These are phyloP conservation scores for Aspergillus ruber DNA, from an alignment of 2,329 filamentous ascomycete genomes.

Conservation along the genomic window DNA sequence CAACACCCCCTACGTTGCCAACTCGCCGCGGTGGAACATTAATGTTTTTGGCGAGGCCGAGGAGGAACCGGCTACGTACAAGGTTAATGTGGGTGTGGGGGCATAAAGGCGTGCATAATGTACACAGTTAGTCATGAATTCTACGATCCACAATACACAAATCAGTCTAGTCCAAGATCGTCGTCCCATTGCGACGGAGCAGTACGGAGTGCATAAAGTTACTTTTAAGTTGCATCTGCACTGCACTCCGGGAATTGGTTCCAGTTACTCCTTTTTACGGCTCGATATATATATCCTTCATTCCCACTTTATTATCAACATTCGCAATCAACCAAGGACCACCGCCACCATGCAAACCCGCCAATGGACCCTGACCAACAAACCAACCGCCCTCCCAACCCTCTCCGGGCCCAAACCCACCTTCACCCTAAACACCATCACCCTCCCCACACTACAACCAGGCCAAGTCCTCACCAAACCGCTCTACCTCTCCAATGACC, in stretches of 20 bases:
- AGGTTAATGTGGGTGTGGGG: slow-evolving; percentile 30
- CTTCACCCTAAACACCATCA: slow-evolving; percentile 9
- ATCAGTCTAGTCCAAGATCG: too few species aligned
- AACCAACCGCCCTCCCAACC: slow-evolving; percentile 29
- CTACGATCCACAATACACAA: not conserved
- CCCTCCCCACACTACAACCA: slow-evolving; percentile 29
- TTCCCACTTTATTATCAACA: not conserved
- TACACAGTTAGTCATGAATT: not conserved
- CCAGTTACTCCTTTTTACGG: too few species aligned
- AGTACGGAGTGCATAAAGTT: too few species aligned
- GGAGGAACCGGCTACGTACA: slow-evolving; percentile 46
- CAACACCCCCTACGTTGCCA: slow-evolving; percentile 29
- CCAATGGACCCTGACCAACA: slow-evolving; percentile 41
- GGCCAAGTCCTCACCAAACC: slow-evolving; percentile 43
- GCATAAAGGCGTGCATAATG: slow-evolving; percentile 3
- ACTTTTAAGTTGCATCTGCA: too few species aligned
- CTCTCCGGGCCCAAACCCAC: slow-evolving; percentile 12
- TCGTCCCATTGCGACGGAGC: too few species aligned
- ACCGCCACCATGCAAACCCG: slow-evolving; percentile 18
- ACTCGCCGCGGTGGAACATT: slow-evolving; percentile 51
- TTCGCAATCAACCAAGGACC: not conserved
- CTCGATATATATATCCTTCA: too few species aligned
- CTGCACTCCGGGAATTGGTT: too few species aligned
- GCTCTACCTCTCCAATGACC: slow-evolving; percentile 47
- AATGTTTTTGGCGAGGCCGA: slow-evolving; percentile 51